Percentiles rank a stretch among this genome's conserved stretches.
These are phyloP conservation scores for Irpex lacteus DNA, from an alignment of 1,284 basidiomycete species.

Conservation along the genomic window DNA sequence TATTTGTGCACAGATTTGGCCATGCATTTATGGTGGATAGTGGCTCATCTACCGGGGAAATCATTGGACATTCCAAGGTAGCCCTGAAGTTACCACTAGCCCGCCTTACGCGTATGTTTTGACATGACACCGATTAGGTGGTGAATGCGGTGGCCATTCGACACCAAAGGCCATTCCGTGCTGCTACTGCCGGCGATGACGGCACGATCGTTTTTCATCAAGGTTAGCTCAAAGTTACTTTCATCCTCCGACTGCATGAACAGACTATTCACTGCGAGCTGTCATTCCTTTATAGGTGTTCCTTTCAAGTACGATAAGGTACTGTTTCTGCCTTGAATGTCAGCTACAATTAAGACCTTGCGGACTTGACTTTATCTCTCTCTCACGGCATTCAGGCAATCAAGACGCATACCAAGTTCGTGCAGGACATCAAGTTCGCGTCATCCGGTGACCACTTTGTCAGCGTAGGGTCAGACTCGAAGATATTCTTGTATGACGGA, in stretches of 20 bases:
- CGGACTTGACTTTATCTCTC: too few relatives aligned
- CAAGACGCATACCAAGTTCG: conserved; percentile 89
- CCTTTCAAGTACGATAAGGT: conserved; percentile 92
- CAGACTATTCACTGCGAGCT: conserved; percentile 10
- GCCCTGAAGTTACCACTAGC: background rate
- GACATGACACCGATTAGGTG: conserved; percentile 38
- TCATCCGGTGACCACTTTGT: conserved; percentile 83
- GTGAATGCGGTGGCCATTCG: conserved; percentile 93
- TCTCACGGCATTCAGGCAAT: conserved; percentile 53
- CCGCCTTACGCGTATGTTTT: background rate
- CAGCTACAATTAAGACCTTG: too few relatives aligned
- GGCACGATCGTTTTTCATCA: conserved; percentile 79
- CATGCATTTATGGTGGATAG: conserved; percentile 87
- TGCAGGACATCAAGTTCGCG: conserved; percentile 88
- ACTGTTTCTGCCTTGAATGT: background rate
- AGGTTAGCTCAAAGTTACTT: conserved; percentile 39
- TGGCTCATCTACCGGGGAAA: conserved; percentile 91
- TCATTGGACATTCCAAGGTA: conserved; percentile 91
- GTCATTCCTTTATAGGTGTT: conserved; percentile 44
- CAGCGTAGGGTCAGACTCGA: conserved; percentile 90
- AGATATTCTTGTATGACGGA: conserved; percentile 91
- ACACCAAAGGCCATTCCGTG: conserved; percentile 87
- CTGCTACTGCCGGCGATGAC: conserved; percentile 87
- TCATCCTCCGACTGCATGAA: background rate
- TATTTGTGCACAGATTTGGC: conserved; percentile 58